Base-by-base conservation (phyloP, 345 rosid species). In the Salix viminalis region DNA sequence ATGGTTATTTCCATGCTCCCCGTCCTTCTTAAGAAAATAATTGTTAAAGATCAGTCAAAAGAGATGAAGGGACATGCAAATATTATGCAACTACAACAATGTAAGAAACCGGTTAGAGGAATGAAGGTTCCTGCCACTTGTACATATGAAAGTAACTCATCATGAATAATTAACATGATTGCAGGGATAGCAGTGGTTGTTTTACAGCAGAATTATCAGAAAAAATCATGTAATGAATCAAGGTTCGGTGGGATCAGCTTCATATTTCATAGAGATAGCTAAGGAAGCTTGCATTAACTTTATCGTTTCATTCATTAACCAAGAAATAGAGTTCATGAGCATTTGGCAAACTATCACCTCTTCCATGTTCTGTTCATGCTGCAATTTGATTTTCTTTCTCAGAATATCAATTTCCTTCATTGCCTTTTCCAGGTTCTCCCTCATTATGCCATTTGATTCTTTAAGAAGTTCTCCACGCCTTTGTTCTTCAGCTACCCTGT, bases 281-380 rank as follows among this genome's bases (percentile, higher is more conserved):
- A 37, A 7, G 41, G 41, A 37, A 37, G 41, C 18, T 12, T 24
- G 1, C 18, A 13, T 26, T 34, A 18, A 21, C 42, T 37, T 37
- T 37, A 37, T 37, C 41, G 1, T 37, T 37, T 37, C 36, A 34
- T 34, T 34, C 36, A 34, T 34, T 34, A 34, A 34, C 36, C 36
- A 34, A 34, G 36, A 5, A 34, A 34, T 34, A 34, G 36, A 34
- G 5, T 34, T 34, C 36, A 34, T 34, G 36, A 34, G 36, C 36
- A 34, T 34, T 34, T 34, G 36, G 91, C n/a, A 74, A 83, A 15
- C 36, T 32, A n/a, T 32, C 82, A 94, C 98, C 94, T 88, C 97
- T 82, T 89, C 92, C 78, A 83, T 84, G 84, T 83, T 79, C 82
- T 89, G 88, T 60, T 92, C 90, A 52, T 88, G 90, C 48, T 89